Base-by-base conservation (phyloP, 2,329 filamentous ascomycete species). In the Ophiostoma piceae region DNA sequence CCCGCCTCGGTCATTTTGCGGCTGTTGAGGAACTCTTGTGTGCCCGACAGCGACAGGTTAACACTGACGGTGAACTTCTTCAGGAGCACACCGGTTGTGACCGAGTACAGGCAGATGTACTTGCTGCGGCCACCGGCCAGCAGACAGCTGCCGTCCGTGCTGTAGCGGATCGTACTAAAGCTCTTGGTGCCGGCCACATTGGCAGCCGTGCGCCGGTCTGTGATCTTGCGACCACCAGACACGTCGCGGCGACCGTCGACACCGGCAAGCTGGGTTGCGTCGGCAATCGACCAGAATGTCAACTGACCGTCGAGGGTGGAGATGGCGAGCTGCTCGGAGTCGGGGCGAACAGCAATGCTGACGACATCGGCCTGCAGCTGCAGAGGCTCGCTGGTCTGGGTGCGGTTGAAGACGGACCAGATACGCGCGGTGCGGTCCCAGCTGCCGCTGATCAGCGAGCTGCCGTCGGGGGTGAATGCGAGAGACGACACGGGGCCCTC, bases 81-180 rank as follows among this genome's bases (percentile, higher is more conserved):
- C 70, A 98, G 83, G 12, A 99, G 82, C 0, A 95, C 92, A 78
- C 95, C 93, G 0, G 94, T 96, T 71, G 89, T 88, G 41, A 96
- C 92, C n/a, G 96, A 94, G 80, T 99, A 99, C 71, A 99, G 80
- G 77, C 95, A 98, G 68, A 99, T 97, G 79, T 96, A 97, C 81
- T 99, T 99, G 88, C 93, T 97, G 83, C 95, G 97, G 41, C 95
- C 95, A 66, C 88, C 94, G 0, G 94, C 95, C 57, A 99, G 83
- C 12, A 99, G 84, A 75, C 95, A 97, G 72, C 88, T 91, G 14
- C 95, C 95, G 77, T 99, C 95, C 1, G 92, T 90, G 77, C 93
- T 97, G 81, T 98, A 99, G 69, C 87, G 88, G 74, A 99, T 91
- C 7, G 90, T 91, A 76, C 87, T 90, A 81, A 97, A 99, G 74